Percentiles rank a stretch among this genome's conserved stretches.
Conservation (phyloP, 2,329 filamentous ascomycete genomes). For the Clarireedia monteithiana region DNA sequence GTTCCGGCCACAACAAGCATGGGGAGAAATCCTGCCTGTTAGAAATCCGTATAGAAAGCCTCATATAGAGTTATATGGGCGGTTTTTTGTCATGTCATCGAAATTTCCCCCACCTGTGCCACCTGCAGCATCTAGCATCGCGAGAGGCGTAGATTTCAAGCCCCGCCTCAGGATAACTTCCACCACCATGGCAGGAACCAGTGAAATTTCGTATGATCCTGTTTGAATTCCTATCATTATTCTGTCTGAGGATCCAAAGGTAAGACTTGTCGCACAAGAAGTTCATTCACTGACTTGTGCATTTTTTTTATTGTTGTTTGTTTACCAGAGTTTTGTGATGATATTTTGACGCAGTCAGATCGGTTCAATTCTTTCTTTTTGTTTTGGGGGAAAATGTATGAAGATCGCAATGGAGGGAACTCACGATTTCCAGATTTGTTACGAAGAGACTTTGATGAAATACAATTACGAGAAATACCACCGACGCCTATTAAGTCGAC, state of each 20-base stretch:
- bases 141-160: neutral
- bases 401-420: neutral
- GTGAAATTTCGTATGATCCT: neutral
- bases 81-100: conserved; percentile 3
- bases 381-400: neutral
- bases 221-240: neutral
- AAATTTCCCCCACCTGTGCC: neutral
- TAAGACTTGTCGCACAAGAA: neutral
- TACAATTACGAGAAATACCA: conserved; percentile 4
- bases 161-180: neutral
- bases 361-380: neutral
- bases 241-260: neutral
- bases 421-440: neutral
- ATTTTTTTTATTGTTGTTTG: neutral
- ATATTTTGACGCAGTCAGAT: conserved; percentile 2
- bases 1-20: neutral
- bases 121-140: neutral
- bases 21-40: conserved; percentile 1
- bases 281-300: neutral
- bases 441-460: neutral
- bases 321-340: neutral
- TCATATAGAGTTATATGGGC: conserved; percentile 1
- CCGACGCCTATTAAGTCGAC: conserved; percentile 1
- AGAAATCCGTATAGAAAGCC: neutral
- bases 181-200: neutral